These are phyloP conservation scores for Sclerotinia nivalis DNA, from an alignment of 2,329 filamentous ascomycete species.

Conservation along the genomic window DNA sequence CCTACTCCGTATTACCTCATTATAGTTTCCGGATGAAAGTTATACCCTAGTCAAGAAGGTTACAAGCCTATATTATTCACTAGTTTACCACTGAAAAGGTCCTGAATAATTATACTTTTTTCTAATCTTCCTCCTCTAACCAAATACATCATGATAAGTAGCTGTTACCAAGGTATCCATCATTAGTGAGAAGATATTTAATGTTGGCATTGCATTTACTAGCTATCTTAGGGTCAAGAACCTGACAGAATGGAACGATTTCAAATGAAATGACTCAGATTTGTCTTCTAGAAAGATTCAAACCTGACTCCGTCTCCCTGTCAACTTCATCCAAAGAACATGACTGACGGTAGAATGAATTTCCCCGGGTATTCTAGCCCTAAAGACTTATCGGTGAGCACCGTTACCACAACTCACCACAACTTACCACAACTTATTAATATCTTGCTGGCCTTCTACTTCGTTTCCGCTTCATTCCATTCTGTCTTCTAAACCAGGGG, in stretches of 20 bases:
- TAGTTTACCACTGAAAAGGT: neutral
- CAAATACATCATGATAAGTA: neutral
- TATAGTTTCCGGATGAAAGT: too few species aligned
- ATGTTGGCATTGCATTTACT: too few species aligned
- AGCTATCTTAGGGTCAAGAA: too few species aligned
- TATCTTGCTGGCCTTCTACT: neutral
- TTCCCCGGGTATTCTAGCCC: constrained; percentile 5
- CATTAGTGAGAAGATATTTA: neutral
- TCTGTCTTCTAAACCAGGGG: neutral
- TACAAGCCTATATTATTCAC: too few species aligned
- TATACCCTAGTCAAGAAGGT: too few species aligned
- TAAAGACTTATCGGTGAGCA: constrained; percentile 12
- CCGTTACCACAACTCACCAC: neutral
- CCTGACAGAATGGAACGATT: neutral
- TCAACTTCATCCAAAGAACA: neutral
- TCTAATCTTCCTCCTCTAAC: neutral
- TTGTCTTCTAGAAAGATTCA: constrained; percentile 12
- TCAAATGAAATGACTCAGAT: constrained; percentile 1
- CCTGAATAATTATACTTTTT: neutral
- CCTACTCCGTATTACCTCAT: too few species aligned
- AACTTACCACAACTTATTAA: neutral
- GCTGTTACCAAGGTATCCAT: neutral
- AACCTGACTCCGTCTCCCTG: neutral
- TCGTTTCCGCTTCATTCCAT: neutral
- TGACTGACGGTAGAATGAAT: neutral